A percentile compares a stretch with the other conserved stretches of the same genome.
phyloP scores from a whole-genome alignment of 176 grass and related monocot species.

The Tillandsia leiboldiana region DNA sequence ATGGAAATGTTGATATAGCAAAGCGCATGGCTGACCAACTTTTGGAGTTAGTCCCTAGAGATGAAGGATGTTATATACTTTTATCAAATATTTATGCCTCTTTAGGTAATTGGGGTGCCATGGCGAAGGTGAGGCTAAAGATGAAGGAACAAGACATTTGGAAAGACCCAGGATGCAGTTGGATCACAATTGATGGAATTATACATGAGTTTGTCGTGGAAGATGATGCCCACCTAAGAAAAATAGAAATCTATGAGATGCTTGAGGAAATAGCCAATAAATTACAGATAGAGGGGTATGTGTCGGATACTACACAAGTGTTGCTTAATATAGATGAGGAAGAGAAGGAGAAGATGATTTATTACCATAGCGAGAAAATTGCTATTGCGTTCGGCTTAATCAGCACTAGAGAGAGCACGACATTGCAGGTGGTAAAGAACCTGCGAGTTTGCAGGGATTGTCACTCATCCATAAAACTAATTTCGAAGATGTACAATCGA shows the following conservation, averaged over 20 bases:
- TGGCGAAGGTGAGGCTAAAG: slow-evolving; percentile 5
- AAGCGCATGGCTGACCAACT: background rate
- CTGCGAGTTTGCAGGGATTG: slow-evolving; percentile 18
- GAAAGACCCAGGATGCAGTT: slow-evolving; percentile 25
- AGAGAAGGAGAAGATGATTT: slow-evolving; percentile 11
- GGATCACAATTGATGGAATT: slow-evolving; percentile 17
- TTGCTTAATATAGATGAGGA: slow-evolving; percentile 11
- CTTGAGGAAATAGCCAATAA: slow-evolving; percentile 11
- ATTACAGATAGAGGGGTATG: slow-evolving; percentile 4
- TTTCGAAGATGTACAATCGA: slow-evolving; percentile 16
- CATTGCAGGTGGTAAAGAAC: slow-evolving; percentile 19
- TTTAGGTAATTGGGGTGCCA: slow-evolving; percentile 4
- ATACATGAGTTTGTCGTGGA: slow-evolving; percentile 22
- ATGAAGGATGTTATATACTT: slow-evolving; percentile 10
- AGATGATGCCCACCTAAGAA: slow-evolving; percentile 9
- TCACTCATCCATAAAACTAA: slow-evolving; percentile 18
- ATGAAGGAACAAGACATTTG: slow-evolving; percentile 17
- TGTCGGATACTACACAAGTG: slow-evolving; percentile 11
- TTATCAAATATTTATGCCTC: slow-evolving; percentile 15
- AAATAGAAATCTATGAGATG: slow-evolving; percentile 9
- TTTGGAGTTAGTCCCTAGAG: slow-evolving; percentile 1
- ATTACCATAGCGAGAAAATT: slow-evolving; percentile 22
- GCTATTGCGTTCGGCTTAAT: slow-evolving; percentile 21
- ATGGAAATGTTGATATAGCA: slow-evolving; percentile 11
- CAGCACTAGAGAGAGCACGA: slow-evolving; percentile 1